A percentile compares a stretch with the other conserved stretches of the same genome.
These are phyloP conservation scores for Amphicarpaea edgeworthii DNA, from an alignment of 306 rosid species.

Conservation along the genomic window DNA sequence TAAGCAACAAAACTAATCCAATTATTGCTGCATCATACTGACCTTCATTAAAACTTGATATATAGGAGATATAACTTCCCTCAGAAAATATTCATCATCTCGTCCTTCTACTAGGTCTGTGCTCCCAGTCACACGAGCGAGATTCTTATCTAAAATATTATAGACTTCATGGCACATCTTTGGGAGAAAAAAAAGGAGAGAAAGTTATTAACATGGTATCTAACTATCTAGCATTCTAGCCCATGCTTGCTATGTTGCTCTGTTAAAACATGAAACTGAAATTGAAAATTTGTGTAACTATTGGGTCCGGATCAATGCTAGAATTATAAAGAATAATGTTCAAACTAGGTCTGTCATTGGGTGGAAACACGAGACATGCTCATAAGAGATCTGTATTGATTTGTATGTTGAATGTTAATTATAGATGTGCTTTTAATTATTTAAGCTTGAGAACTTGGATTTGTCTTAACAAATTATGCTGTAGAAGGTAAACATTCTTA, in stretches of 20 bases:
- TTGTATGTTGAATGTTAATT: background rate
- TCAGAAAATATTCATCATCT: slow-evolving; percentile 77
- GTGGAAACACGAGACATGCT: background rate
- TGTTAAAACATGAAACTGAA: slow-evolving; percentile 14
- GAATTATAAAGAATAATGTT: slow-evolving; percentile 6
- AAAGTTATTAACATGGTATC: slow-evolving; percentile 32
- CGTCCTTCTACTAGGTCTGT: slow-evolving; percentile 53
- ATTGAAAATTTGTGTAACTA: background rate
- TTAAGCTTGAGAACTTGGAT: background rate
- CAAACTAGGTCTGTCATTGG: background rate
- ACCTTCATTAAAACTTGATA: slow-evolving; percentile 76
- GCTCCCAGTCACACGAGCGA: slow-evolving; percentile 61
- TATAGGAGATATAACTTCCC: slow-evolving; percentile 72
- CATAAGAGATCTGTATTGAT: background rate
- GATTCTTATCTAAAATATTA: slow-evolving; percentile 65
- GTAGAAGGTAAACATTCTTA: background rate
- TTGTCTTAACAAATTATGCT: background rate
- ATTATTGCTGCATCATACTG: slow-evolving; percentile 36
- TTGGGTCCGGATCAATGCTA: slow-evolving; percentile 1
- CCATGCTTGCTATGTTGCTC: slow-evolving; percentile 24
- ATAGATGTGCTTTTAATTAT: background rate
- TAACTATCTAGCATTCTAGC: background rate
- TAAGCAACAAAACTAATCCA: slow-evolving; percentile 43
- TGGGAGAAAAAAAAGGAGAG: background rate
- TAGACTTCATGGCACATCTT: slow-evolving; percentile 82